Evolutionary conservation across 2,329 filamentous ascomycete genomes (phyloP).

Genomic region (Nemania diffusa): DNA sequence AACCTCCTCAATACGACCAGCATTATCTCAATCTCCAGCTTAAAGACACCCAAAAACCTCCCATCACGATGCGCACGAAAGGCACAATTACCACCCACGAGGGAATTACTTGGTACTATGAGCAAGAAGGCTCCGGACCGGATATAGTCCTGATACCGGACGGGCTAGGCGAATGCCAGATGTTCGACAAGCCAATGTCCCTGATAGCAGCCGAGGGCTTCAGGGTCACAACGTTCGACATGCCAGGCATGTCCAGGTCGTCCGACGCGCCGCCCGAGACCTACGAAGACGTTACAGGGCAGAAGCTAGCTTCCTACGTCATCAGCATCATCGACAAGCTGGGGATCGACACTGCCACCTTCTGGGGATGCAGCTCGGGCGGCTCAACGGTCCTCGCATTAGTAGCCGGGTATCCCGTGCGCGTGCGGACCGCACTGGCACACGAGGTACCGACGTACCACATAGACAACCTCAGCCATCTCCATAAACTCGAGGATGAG

Average conservation of each 20-base stretch:
- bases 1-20: background rate
- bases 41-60: background rate
- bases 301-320: conserved; percentile 35
- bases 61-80: conserved; percentile 32
- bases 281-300: conserved; percentile 29
- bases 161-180: conserved; percentile 35
- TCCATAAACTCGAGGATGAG: conserved; percentile 30
- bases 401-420: conserved; percentile 28
- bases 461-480: conserved; percentile 18
- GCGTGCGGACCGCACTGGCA: conserved; percentile 34
- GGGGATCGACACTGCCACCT: conserved; percentile 30
- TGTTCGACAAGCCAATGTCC: conserved; percentile 34
- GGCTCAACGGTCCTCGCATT: conserved; percentile 33
- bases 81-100: conserved; percentile 30
- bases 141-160: conserved; percentile 36
- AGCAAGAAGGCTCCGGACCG: conserved; percentile 36
- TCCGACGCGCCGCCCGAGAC: conserved; percentile 29
- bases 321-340: conserved; percentile 35
- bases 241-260: conserved; percentile 37
- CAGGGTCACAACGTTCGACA: conserved; percentile 35
- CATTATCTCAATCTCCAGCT: background rate
- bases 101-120: conserved; percentile 38
- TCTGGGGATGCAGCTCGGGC: conserved; percentile 38
- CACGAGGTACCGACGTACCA: conserved; percentile 34
- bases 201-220: conserved; percentile 29